These are phyloP conservation scores for Musa acuminata DNA, from an alignment of 176 grass and related monocot species.

Conservation along the genomic window DNA sequence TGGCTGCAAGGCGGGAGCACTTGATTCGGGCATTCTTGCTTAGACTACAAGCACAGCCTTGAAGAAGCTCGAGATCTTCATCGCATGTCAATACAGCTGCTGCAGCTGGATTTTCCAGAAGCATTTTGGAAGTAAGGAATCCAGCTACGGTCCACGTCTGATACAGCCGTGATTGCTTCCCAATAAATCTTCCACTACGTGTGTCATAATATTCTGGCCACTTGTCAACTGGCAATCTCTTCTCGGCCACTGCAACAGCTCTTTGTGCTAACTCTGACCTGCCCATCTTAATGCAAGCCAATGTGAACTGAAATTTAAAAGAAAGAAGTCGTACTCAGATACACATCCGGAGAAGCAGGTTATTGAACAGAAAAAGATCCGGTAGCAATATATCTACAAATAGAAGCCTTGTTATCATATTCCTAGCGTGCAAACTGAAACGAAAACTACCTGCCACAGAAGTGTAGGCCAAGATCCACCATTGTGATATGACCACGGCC, in stretches of 20 bases:
- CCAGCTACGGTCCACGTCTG: constrained; percentile 96
- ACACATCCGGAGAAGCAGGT: not conserved
- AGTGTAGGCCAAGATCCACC: constrained; percentile 91
- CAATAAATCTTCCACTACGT: constrained; percentile 75
- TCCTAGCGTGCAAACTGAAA: constrained; percentile 10
- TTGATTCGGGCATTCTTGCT: constrained; percentile 78
- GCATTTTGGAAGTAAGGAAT: constrained; percentile 74
- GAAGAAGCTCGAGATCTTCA: constrained; percentile 87
- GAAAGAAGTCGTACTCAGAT: constrained; percentile 6
- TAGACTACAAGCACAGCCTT: constrained; percentile 77
- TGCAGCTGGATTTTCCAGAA: constrained; percentile 67
- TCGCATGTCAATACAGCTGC: constrained; percentile 68
- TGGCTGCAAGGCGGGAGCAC: constrained; percentile 73
- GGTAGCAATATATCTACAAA: too few species aligned
- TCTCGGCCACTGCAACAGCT: constrained; percentile 72
- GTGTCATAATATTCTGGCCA: constrained; percentile 95
- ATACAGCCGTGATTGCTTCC: constrained; percentile 72
- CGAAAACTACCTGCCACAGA: constrained; percentile 63
- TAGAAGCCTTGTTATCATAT: not conserved
- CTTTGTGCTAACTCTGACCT: constrained; percentile 65
- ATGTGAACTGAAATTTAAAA: constrained; percentile 62
- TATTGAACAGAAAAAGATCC: not conserved
- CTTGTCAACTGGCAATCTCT: constrained; percentile 73
- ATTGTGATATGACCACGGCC: constrained; percentile 94
- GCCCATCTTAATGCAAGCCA: constrained; percentile 97